Evolutionary conservation across 208 protist species (phyloP), one percentile per base, ranked within the genome.

Genomic region (Leishmania mexicana): DNA sequence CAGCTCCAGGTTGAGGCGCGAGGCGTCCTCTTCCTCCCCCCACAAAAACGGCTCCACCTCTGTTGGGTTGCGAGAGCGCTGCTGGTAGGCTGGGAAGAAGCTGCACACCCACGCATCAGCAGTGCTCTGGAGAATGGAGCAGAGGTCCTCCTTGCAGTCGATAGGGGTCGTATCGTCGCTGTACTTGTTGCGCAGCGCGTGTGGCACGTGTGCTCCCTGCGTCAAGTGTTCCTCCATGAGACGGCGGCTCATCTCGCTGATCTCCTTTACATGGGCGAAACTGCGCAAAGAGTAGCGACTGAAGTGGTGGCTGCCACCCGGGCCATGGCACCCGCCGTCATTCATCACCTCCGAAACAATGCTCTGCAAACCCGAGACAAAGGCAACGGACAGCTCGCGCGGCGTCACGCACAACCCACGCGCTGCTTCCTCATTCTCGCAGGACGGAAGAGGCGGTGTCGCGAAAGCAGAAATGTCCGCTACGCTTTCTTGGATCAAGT

Each of bases 81-180:
- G 84, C 85, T 83, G 80, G 49, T 82, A 91, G 24, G 78, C 83
- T 68, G 81, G 89, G 76, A 89, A 90, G 76, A 86, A 92, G 76
- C 74, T 87, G 42, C 81, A 83, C 72, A 90, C 75, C 91, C 92
- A 95, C 76, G 78, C 70, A 38, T 89, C 83, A 72, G 89, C 85
- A 38, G 83, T 81, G 54, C 58, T 42, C 68, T 35, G n/a, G 15
- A 87, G 65, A 35, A 87, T 72, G 47, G 64, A 75, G 49, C 68
- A 79, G 24, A 79, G 72, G 21, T 83, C 83, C 21, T 47, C 75
- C 54, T 76, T 78, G 79, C 53, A 64, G 54, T 87, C 79, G n/a
- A 83, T 42, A 10, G 57, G 64, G 13, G 60, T 51, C 35, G 38
- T 40, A 47, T 73, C 76, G 54, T 84, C 78, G 38, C 65, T 80